A percentile compares a stretch with the other conserved stretches of the same genome.
phyloP scores from a whole-genome alignment of 2,329 filamentous ascomycete species.

The Exserohilum rostratum region DNA sequence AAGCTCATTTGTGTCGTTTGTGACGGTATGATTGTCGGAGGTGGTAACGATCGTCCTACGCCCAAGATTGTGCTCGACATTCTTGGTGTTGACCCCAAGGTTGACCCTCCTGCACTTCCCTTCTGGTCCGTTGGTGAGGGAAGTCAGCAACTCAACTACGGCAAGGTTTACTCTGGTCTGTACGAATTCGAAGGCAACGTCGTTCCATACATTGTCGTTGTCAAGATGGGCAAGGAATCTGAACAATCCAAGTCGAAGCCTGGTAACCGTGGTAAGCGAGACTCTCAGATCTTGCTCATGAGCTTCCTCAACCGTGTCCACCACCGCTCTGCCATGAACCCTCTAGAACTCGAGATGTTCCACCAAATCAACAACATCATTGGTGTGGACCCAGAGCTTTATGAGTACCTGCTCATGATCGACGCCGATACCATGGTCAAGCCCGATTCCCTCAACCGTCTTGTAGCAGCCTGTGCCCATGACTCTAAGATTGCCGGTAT shows the following conservation, averaged over 20 bases:
- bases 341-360: conserved; percentile 96
- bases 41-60: conserved; percentile 93
- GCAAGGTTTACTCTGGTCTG: conserved; percentile 96
- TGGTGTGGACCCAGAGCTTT: conserved; percentile 94
- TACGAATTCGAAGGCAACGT: conserved; percentile 98
- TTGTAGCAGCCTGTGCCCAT: conserved; percentile 91
- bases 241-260: conserved; percentile 91
- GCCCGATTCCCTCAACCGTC: conserved; percentile 88
- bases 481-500: conserved; percentile 97
- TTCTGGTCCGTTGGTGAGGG: conserved; percentile 92
- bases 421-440: conserved; percentile 95
- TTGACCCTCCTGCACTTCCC: conserved; percentile 89
- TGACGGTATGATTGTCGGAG: conserved; percentile 95
- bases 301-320: conserved; percentile 98
- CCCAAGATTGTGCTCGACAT: conserved; percentile 98
- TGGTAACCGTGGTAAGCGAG: conserved; percentile 97
- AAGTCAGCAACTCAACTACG: conserved; percentile 94
- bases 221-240: conserved; percentile 97
- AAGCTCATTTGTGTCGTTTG: conserved; percentile 97
- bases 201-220: conserved; percentile 92
- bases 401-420: conserved; percentile 96
- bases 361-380: conserved; percentile 99
- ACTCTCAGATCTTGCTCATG: conserved; percentile 94
- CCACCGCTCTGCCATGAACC: conserved; percentile 91
- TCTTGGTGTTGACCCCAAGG: conserved; percentile 93